Evolutionary conservation across 257 asterid species (phyloP).

Genomic region (Nicotiana tabacum): DNA sequence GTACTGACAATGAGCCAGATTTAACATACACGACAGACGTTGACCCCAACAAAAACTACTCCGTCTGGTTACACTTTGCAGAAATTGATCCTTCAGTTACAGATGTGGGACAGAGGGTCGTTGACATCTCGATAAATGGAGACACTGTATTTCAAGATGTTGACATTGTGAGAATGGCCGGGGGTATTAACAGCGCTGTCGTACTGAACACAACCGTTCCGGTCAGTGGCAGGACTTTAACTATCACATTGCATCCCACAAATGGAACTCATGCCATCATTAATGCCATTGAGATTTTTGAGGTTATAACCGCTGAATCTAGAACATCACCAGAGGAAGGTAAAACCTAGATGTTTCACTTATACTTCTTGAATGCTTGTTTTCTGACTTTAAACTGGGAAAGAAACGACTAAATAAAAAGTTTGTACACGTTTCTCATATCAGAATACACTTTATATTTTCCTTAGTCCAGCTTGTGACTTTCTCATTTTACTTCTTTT

Average conservation of each 20-base stretch:
- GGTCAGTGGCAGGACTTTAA: constrained; percentile 84
- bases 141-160: constrained; percentile 40
- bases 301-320: constrained; percentile 72
- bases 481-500: background rate
- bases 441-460: background rate
- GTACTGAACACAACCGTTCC: constrained; percentile 69
- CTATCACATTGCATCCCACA: constrained; percentile 60
- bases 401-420: background rate
- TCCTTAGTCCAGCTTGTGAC: background rate
- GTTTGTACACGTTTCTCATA: background rate
- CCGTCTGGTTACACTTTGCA: constrained; percentile 93
- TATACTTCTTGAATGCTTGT: background rate
- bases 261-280: constrained; percentile 66
- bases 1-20: constrained; percentile 56
- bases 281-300: constrained; percentile 81
- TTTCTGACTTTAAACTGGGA: background rate
- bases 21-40: constrained; percentile 66
- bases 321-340: constrained; percentile 84
- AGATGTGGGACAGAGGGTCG: constrained; percentile 66
- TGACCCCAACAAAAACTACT: constrained; percentile 78
- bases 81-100: constrained; percentile 79
- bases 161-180: constrained; percentile 63
- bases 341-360: constrained; percentile 21
- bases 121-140: constrained; percentile 72
- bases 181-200: constrained; percentile 61